A percentile compares a stretch with the other conserved stretches of the same genome.
phyloP scores from a whole-genome alignment of 1,139 yeast genomes.

The Geotrichum citri-aurantii region DNA sequence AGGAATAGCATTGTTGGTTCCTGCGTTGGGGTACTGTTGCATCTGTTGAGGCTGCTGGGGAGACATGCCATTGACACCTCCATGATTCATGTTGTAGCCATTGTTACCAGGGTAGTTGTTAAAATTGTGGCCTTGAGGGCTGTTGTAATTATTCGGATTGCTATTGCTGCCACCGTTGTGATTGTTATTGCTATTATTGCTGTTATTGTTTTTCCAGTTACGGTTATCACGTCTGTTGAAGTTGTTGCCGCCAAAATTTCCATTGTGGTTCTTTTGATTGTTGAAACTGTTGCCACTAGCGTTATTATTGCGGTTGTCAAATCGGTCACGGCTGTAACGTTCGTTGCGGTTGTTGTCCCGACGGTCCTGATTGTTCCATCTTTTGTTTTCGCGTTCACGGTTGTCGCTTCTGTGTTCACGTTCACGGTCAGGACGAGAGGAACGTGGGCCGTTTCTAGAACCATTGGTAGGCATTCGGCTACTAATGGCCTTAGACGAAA shows the following conservation, averaged over 20 bases:
- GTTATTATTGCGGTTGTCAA: constrained; percentile 1
- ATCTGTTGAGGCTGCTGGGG: constrained; percentile 10
- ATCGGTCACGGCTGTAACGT: constrained; percentile 7
- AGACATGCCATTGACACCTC: constrained; percentile 35
- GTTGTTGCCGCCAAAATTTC: constrained; percentile 6
- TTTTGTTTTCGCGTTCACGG: constrained; percentile 10
- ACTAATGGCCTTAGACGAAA: constrained; percentile 79
- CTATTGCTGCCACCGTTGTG: constrained; percentile 7
- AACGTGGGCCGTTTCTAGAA: constrained; percentile 79
- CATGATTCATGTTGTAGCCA: constrained; percentile 27
- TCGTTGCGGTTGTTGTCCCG: constrained; percentile 10
- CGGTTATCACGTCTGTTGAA: neutral
- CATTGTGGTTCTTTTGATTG: neutral
- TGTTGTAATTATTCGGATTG: neutral
- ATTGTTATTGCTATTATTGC: constrained; percentile 6
- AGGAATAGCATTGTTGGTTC: constrained; percentile 9
- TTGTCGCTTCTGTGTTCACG: constrained; percentile 12
- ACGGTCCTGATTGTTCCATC: constrained; percentile 9
- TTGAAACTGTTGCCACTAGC: constrained; percentile 3
- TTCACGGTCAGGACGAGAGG: constrained; percentile 39
- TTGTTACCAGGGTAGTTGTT: constrained; percentile 1
- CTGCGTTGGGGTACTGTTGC: constrained; percentile 5
- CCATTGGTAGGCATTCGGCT: constrained; percentile 44
- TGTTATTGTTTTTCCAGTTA: neutral
- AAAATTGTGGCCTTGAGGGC: constrained; percentile 1